Base-by-base conservation (phyloP, 1,284 basidiomycete species). In the Cryptococcus sp. region DNA sequence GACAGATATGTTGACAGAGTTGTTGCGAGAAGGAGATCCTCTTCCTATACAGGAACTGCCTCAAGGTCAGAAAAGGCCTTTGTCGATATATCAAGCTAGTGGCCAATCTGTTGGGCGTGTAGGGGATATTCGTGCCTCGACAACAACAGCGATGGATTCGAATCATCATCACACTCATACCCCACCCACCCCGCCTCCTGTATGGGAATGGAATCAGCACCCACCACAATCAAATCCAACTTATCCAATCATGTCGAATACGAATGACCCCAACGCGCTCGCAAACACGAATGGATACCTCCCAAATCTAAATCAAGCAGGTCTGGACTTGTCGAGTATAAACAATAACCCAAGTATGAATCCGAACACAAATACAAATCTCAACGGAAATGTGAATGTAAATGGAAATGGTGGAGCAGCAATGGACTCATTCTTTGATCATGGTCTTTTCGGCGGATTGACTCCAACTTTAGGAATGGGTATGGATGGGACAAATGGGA, bases 1-100 rank as follows among this genome's bases (percentile, higher is more conserved):
- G 46, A 69, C 66, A 32, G 63, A 73, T 49, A 57, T 72, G 43
- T 52, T 73, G 32, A 46, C 52, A 2, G 67, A 70, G 43, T 32
- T 67, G 39, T 40, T 58, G 22, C 43, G 46, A 31, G 62, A 64
- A 37, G 32, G 28, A 3, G 58, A 48, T 16, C 54, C 55, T 48
- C 50, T 50, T 2, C 28, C 22, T 2, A 41, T 49, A 14, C 46
- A 41, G 13, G 42, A 22, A 18, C 45, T 50, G 25, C 21, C 45
- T 16, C 41, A 50, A 13, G 41, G 46, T 11, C 49, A 53, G 48
- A 59, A 61, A 28, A 46, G 54, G 21, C 42, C 31, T 7, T 28
- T 28, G 11, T 28, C 28, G 28, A 28, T 11, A 5, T 28, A 28
- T 28, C 34, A 48, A 18, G 44, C 19, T 47, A 21, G 16, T 4